Evolutionary conservation across 2,329 filamentous ascomycete species (phyloP).

Genomic region (Botrytis medusae): DNA sequence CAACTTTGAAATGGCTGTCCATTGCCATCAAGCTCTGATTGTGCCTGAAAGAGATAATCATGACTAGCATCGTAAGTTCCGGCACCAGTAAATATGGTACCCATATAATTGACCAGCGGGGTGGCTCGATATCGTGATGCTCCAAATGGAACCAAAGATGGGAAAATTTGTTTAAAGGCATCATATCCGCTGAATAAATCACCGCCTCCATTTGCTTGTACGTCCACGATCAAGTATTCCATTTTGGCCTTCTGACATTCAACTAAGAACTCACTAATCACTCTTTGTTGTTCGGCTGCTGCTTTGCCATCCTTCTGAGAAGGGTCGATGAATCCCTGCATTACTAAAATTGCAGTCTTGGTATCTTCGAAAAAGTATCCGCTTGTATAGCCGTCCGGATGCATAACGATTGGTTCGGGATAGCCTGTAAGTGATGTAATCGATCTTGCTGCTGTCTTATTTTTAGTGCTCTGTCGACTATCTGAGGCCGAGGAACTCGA

Average conservation of each 20-base stretch:
- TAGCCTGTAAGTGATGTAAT: conserved; percentile 24
- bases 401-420: conserved; percentile 24
- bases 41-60: conserved; percentile 2
- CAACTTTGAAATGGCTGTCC: conserved; percentile 27
- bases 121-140: conserved; percentile 44
- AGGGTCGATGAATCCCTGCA: conserved; percentile 28
- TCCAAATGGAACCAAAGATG: conserved; percentile 28
- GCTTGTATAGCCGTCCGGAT: conserved; percentile 24
- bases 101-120: conserved; percentile 18
- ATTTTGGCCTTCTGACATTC: conserved; percentile 16
- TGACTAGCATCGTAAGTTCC: conserved; percentile 2
- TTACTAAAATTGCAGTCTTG: conserved; percentile 28
- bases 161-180: conserved; percentile 46
- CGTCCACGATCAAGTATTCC: conserved; percentile 47
- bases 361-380: conserved; percentile 32
- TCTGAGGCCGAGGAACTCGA: conserved; percentile 7
- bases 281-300: conserved; percentile 7
- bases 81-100: conserved; percentile 15
- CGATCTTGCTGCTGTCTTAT: neutral
- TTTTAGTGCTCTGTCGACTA: neutral
- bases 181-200: conserved; percentile 48
- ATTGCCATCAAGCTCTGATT: conserved; percentile 16
- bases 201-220: conserved; percentile 60
- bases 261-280: conserved; percentile 18
- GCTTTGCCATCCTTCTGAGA: conserved; percentile 23